Evolutionary conservation across 179 eudicot species (phyloP), one percentile per base, ranked within the genome.

Genomic region (Camellia oleifera): DNA sequence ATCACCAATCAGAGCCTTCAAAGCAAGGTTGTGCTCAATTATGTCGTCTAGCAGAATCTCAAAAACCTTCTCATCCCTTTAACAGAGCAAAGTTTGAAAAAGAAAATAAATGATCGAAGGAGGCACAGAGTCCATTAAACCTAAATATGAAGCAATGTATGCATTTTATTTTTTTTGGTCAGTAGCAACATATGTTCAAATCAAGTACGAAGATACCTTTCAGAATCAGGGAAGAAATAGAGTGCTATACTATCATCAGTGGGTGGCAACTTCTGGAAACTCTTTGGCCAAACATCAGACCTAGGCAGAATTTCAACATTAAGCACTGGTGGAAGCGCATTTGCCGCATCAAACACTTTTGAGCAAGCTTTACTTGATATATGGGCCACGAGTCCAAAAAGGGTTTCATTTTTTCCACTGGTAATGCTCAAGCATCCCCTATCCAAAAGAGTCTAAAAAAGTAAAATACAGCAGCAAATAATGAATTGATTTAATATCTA

Each of bases 321-420:
- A n/a, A 87, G 84, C 9, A 15, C 53, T 60, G 62, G 53, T 17
- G 89, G 88, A 61, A 87, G 68, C 61, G 52, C 69, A 48, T 67
- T 76, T 60, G 87, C 81, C 20, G 83, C 86, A 75, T 77, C 82
- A 62, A 71, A 67, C 58, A 81, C 89, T 57, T 72, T 81, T n/a
- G 56, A 74, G 62, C 82, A 81, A 81, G 89, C 87, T 84, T 82
- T 87, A 72, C 76, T 83, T 18, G 87, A 85, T 73, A 83, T 45
- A 79, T 83, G 89, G 14, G 86, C 89, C 77, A 81, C 78, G 2
- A 87, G 78, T 63, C n/a, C 72, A 78, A 84, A 68, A 72, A 79
- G 57, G 65, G 11, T 76, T 32, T 84, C 76, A 46, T 12, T 13
- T 4, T 44, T 78, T 77, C 71, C 60, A 45, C 78, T 52, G 50